These are phyloP conservation scores for Volvariella surrecta DNA, from an alignment of 1,284 basidiomycete species.

Conservation along the genomic window DNA sequence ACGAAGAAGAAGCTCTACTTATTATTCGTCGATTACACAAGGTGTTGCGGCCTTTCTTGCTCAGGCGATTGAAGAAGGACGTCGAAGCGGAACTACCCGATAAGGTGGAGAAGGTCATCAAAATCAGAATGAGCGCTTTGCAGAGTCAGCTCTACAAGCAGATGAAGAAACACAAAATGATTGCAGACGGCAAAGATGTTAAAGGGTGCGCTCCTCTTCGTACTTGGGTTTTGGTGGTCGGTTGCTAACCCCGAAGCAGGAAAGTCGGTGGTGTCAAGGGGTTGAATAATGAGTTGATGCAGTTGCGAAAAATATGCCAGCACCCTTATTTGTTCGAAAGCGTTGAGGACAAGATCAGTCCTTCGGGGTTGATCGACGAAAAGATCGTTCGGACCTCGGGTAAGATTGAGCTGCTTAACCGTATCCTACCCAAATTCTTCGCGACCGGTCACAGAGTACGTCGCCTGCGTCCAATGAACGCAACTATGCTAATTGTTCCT, in stretches of 20 bases:
- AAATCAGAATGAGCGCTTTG: constrained; percentile 93
- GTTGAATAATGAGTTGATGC: constrained; percentile 98
- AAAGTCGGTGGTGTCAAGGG: constrained; percentile 76
- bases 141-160: constrained; percentile 96
- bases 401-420: constrained; percentile 92
- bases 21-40: constrained; percentile 98
- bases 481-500: constrained; percentile 2
- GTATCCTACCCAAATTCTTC: constrained; percentile 94
- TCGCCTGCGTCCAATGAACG: constrained; percentile 6
- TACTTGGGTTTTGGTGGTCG: not conserved
- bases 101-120: constrained; percentile 99
- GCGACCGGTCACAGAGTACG: constrained; percentile 83
- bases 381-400: constrained; percentile 85
- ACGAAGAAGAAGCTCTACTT: constrained; percentile 98
- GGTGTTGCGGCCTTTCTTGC: constrained; percentile 94
- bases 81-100: constrained; percentile 97
- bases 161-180: constrained; percentile 97
- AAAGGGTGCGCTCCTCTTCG: constrained; percentile 49
- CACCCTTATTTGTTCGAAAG: constrained; percentile 95
- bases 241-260: constrained; percentile 24
- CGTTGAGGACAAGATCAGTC: constrained; percentile 90
- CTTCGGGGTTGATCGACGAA: constrained; percentile 74
- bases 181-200: constrained; percentile 77
- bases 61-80: constrained; percentile 96
- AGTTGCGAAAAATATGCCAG: constrained; percentile 98